These are phyloP conservation scores for Clonostachys rosea DNA, from an alignment of 2,329 filamentous ascomycete genomes.

Conservation along the genomic window DNA sequence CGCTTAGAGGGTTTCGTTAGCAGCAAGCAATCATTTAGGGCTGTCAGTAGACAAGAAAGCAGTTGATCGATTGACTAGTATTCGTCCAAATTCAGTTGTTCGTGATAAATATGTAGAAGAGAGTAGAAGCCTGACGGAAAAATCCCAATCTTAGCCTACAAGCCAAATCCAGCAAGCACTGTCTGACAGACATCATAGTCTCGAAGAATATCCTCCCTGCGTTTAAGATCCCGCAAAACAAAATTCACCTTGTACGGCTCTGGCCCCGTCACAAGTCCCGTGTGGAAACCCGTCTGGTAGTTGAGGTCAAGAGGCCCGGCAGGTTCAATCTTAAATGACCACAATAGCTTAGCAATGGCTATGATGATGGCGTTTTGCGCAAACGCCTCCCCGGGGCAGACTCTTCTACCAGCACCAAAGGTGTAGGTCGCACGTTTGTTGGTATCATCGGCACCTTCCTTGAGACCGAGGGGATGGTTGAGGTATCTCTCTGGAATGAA, in stretches of 20 bases:
- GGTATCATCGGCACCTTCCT: background rate
- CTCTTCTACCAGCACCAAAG: constrained; percentile 39
- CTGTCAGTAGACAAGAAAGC: too few species aligned
- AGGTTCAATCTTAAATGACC: constrained; percentile 22
- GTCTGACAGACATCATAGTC: too few species aligned
- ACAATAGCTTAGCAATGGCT: constrained; percentile 32
- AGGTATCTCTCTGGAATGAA: constrained; percentile 15
- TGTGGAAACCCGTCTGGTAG: background rate
- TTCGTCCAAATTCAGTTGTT: too few species aligned
- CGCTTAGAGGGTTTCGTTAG: too few species aligned
- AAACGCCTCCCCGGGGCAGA: constrained; percentile 42
- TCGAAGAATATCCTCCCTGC: too few species aligned
- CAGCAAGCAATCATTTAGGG: too few species aligned
- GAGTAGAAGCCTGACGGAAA: too few species aligned
- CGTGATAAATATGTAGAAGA: too few species aligned
- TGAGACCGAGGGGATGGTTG: constrained; percentile 8
- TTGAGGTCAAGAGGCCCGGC: background rate
- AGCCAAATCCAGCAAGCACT: too few species aligned
- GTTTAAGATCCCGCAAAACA: background rate
- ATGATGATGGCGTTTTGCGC: constrained; percentile 35
- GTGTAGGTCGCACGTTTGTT: constrained; percentile 18
- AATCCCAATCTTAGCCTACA: too few species aligned
- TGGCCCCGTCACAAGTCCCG: background rate
- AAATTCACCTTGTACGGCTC: background rate
- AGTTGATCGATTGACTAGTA: too few species aligned